Percentiles rank a stretch among this genome's conserved stretches.
Evolutionary conservation across 352 stramenopile genomes (phyloP).

Genomic region (Phytopythium cucurbitacearum): DNA sequence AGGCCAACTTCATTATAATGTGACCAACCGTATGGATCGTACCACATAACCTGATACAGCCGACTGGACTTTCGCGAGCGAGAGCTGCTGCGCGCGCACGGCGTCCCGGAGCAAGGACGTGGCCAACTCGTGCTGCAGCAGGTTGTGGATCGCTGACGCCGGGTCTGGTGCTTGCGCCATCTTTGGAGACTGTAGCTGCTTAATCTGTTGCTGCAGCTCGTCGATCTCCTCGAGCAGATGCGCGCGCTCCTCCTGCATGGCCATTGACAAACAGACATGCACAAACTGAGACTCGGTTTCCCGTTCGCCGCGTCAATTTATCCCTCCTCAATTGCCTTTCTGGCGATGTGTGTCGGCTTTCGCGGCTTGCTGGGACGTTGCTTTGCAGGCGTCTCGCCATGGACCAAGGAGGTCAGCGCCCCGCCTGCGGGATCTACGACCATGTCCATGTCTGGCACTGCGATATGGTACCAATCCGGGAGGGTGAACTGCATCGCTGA

Average conservation of each 20-base stretch:
- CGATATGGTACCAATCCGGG: too few species aligned
- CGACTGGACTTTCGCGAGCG: slow-evolving; percentile 29
- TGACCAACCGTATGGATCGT: background rate
- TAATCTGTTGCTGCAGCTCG: slow-evolving; percentile 10
- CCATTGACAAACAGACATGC: background rate
- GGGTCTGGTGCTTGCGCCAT: slow-evolving; percentile 5
- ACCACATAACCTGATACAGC: slow-evolving; percentile 22
- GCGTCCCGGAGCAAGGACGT: slow-evolving; percentile 18
- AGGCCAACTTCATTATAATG: background rate
- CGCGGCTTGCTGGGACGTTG: background rate
- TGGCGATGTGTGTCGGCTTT: slow-evolving; percentile 5
- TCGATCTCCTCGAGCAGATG: slow-evolving; percentile 12
- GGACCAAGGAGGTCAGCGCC: too few species aligned
- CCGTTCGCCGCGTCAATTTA: background rate
- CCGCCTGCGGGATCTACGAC: too few species aligned
- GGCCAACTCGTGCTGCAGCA: slow-evolving; percentile 12
- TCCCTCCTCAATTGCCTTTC: background rate
- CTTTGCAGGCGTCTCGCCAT: background rate
- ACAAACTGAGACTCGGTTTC: background rate
- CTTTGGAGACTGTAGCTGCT: slow-evolving; percentile 8
- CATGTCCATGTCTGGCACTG: too few species aligned
- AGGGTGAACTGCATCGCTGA: background rate
- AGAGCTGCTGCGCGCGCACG: slow-evolving; percentile 22
- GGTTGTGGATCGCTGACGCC: background rate
- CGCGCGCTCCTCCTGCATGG: slow-evolving; percentile 4